Base-by-base conservation (phyloP, 164 flowering plant species). In the Annona cherimola region DNA sequence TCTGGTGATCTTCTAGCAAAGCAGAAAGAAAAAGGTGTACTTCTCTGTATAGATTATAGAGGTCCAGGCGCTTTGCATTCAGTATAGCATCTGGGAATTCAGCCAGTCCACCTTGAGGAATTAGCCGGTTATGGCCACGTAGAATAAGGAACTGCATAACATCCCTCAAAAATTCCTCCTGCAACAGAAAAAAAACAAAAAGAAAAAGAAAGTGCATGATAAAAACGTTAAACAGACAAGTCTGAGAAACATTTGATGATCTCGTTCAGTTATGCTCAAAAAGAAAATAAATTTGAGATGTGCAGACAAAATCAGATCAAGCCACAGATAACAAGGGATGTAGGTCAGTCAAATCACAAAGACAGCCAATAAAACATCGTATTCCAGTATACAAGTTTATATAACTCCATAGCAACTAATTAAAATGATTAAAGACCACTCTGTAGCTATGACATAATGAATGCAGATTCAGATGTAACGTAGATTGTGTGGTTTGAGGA, bases 71-170 rank as follows among this genome's bases (percentile, higher is more conserved):
- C 80, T 93, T 96, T 59, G 96, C 94, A 79, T 96, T 96, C 62
- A 96, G 97, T 74, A 96, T 85, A 67, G 98, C 99, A 73, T 96
- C 99, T 41, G 99, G 99, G 64, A 96, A 96, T 80, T 96, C 99
- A n/a, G 95, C 90, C 46, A 93, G 74, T 45, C 99, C 99, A 71
- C 96, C 93, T 83, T 88, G 96, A 73, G 99, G 98, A 72, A 96
- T 87, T 64, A 96, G 96, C 45, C 99, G 96, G 65, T 75, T 85
- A 73, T 96, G 99, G 18, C 99, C 99, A 9, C 99, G 86, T 69
- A 88, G 92, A 35, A 87, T 83, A 57, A 96, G 83, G 75, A 96
- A 96, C 74, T 96, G 95, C 99, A 96, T 90, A 4, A 96, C 98
- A 82, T 96, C 99, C 82, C 85, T 92, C 73, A 96, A 73, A 75